Evolutionary conservation across 73 alveolate species (phyloP), one percentile per base, ranked within the genome.

Genomic region (Uronychia setigera): DNA sequence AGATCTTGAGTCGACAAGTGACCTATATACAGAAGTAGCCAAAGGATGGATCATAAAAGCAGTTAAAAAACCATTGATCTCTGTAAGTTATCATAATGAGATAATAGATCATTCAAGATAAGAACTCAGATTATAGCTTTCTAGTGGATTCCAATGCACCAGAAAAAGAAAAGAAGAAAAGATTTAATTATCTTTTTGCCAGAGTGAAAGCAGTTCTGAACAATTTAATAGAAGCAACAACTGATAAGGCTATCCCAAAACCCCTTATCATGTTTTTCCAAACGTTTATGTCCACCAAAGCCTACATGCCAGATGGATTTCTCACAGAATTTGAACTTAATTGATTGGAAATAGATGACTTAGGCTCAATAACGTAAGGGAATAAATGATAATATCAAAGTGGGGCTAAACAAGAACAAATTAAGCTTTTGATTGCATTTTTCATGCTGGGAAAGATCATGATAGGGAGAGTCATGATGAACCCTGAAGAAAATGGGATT

Each of bases 281-380:
- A 30, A 78, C 79, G 1, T 29, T 87, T 0, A 14, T 58, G 0
- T 75, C 77, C 57, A 57, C 82, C 13, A 81, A 74, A 30, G 67
- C 86, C 32, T 87, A 58, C 33, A 35, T 81, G n/a, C 93, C 93
- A 29, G 46, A 87, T 58, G 81, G 84, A 32, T 87, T 87, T 33
- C 86, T 87, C 19, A 87, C 93, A 27, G 78, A 67, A 35, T 87
- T 46, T 80, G 93, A 87, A 74, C 32, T 87, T 1, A 74, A 80
- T 87, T 78, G 93, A 32, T 13, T 87, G 29, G 0, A 87, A 1
- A 59, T 81, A 1, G 93, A 87, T 87, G 59, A 74, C 0, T 80
- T 60, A 67, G 93, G 93, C 29, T 88, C 93, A 1, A 80, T 87
- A 0, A 76, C n/a, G 46, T 76, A 26, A 76, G 32, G 19, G 81